phyloP scores from a whole-genome alignment of 148 eudicot genomes.

The Arctostaphylos glauca region DNA sequence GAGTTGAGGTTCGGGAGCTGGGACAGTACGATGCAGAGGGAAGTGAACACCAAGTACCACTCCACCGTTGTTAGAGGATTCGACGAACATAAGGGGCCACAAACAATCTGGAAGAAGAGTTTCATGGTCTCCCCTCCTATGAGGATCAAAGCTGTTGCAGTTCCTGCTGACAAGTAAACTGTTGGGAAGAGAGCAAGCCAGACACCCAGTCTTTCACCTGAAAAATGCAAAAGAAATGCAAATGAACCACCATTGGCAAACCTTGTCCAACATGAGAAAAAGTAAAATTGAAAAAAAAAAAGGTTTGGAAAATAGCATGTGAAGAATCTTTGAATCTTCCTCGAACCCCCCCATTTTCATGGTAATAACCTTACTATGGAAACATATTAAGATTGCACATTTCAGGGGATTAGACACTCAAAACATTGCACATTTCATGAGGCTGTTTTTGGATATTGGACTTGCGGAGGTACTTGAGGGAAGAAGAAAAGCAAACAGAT shows the following conservation, averaged over 20 bases:
- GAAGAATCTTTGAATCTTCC: neutral
- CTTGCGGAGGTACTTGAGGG: neutral
- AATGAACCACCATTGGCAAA: neutral
- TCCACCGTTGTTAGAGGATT: constrained; percentile 97
- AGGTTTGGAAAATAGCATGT: neutral
- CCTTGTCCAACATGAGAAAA: constrained; percentile 4
- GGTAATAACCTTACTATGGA: neutral
- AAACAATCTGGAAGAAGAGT: constrained; percentile 81
- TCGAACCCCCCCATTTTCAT: neutral
- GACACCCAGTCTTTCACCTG: constrained; percentile 82
- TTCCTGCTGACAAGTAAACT: constrained; percentile 91
- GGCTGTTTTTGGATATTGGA: neutral
- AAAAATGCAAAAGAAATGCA: neutral
- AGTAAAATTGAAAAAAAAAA: neutral
- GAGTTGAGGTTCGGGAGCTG: constrained; percentile 97
- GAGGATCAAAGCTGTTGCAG: constrained; percentile 88
- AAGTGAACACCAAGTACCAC: constrained; percentile 98
- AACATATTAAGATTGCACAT: neutral
- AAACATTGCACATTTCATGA: neutral
- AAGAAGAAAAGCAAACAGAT: neutral
- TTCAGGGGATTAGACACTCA: too few relatives aligned
- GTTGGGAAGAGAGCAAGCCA: constrained; percentile 99
- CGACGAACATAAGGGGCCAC: constrained; percentile 88
- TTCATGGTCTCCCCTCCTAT: constrained; percentile 98
- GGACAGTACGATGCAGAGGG: constrained; percentile 81